Percentiles rank a stretch among this genome's conserved stretches.
Conservation (phyloP, 2,329 filamentous ascomycete genomes). For the Rutstroemia sp. region DNA sequence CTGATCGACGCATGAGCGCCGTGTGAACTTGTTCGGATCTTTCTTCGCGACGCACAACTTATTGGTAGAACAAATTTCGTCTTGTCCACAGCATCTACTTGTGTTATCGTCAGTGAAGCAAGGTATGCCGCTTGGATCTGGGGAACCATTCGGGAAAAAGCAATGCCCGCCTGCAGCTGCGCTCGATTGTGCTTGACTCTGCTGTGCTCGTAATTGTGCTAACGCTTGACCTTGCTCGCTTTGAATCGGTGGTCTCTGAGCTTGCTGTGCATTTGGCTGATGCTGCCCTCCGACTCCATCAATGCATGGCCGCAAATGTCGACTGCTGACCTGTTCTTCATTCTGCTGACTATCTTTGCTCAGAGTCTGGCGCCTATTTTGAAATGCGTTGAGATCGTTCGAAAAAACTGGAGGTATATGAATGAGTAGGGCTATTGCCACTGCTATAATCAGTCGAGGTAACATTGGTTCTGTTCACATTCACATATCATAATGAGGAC, state of each 20-base stretch:
- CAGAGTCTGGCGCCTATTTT: not conserved
- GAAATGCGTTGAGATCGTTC: not conserved
- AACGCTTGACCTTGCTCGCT: not conserved
- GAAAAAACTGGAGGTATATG: not conserved
- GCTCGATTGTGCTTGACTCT: not conserved
- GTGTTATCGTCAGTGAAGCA: conserved; percentile 9
- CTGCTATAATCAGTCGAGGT: conserved; percentile 1
- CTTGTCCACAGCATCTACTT: conserved; percentile 14
- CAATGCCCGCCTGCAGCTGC: not conserved
- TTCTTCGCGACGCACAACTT: conserved; percentile 14
- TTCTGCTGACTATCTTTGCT: not conserved
- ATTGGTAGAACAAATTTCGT: conserved; percentile 15
- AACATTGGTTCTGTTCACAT: not conserved
- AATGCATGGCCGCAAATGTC: not conserved
- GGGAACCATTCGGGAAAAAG: conserved; percentile 11
- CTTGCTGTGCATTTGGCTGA: no score
- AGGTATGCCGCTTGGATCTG: conserved; percentile 10
- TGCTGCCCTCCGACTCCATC: no score
- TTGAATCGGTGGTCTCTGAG: not conserved
- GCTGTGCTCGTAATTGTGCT: not conserved
- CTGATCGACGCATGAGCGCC: conserved; percentile 14
- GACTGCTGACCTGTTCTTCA: not conserved
- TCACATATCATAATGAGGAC: not conserved
- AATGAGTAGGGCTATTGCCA: conserved; percentile 8
- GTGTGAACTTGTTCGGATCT: conserved; percentile 3